These are phyloP conservation scores for Rhodotorula sp. DNA, from an alignment of 1,284 basidiomycete species.

Conservation along the genomic window DNA sequence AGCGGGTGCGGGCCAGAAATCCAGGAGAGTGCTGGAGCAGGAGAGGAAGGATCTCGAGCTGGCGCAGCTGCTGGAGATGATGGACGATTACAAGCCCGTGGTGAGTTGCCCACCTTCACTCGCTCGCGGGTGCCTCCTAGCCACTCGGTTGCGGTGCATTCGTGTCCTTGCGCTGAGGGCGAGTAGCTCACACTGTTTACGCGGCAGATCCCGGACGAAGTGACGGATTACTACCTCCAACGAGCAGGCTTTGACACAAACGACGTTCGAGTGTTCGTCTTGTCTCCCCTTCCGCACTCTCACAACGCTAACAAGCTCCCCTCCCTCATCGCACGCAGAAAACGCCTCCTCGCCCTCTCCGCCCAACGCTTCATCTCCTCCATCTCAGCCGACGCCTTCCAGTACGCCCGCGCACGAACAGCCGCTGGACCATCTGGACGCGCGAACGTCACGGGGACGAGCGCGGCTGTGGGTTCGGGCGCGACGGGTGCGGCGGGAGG, in stretches of 20 bases:
- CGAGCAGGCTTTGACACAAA: slow-evolving; percentile 94
- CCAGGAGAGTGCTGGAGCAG: slow-evolving; percentile 63
- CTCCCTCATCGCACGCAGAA: slow-evolving; percentile 1
- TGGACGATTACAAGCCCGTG: slow-evolving; percentile 95
- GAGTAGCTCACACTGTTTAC: neutral
- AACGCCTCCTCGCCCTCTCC: slow-evolving; percentile 80
- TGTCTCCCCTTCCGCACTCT: neutral
- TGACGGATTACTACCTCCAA: slow-evolving; percentile 96
- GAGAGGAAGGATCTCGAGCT: slow-evolving; percentile 66
- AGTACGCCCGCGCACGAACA: slow-evolving; percentile 90
- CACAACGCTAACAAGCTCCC: neutral
- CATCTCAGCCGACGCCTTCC: slow-evolving; percentile 94
- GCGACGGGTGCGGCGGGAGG: neutral
- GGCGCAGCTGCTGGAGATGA: slow-evolving; percentile 90
- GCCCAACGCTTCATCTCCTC: slow-evolving; percentile 98
- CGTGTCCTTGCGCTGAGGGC: too few relatives aligned
- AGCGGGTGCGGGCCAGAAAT: slow-evolving; percentile 26
- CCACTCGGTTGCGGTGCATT: too few relatives aligned
- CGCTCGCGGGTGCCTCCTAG: neutral
- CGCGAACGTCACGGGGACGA: neutral
- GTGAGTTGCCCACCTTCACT: slow-evolving; percentile 54
- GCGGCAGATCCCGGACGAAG: slow-evolving; percentile 88
- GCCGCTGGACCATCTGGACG: slow-evolving; percentile 52
- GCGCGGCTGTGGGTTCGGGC: neutral
- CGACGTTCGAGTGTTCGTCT: slow-evolving; percentile 77